These are phyloP conservation scores for Calonectria leucothoes DNA, from an alignment of 2,329 filamentous ascomycete species.

Conservation along the genomic window DNA sequence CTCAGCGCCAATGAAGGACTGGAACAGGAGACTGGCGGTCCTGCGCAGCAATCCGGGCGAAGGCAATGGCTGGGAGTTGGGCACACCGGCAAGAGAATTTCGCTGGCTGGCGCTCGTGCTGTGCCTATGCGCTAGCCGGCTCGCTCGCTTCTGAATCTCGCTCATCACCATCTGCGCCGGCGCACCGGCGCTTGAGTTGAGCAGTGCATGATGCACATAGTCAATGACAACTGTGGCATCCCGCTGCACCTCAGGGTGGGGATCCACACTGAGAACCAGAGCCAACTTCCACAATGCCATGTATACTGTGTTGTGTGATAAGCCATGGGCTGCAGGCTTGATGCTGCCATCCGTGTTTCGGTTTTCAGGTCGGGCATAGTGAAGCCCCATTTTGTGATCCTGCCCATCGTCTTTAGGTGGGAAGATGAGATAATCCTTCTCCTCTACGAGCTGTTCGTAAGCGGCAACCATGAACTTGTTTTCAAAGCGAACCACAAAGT, in stretches of 20 bases:
- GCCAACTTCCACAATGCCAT: constrained; percentile 95
- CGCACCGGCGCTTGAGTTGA: constrained; percentile 80
- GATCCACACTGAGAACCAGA: constrained; percentile 90
- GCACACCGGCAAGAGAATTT: constrained; percentile 52
- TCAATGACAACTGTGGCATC: constrained; percentile 90
- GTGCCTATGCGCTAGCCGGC: constrained; percentile 59
- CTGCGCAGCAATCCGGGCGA: constrained; percentile 71
- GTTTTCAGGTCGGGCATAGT: constrained; percentile 68
- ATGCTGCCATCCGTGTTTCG: constrained; percentile 69
- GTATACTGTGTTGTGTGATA: constrained; percentile 91
- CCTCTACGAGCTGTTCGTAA: constrained; percentile 89
- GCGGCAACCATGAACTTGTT: constrained; percentile 92
- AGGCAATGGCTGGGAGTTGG: constrained; percentile 57
- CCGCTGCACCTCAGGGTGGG: constrained; percentile 90
- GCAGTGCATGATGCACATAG: constrained; percentile 80
- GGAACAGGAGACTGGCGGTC: constrained; percentile 73
- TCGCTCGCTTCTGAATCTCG: constrained; percentile 71
- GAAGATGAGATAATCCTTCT: constrained; percentile 75
- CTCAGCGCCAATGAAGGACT: constrained; percentile 65
- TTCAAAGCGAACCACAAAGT: constrained; percentile 90
- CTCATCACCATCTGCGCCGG: constrained; percentile 79
- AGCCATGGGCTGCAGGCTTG: constrained; percentile 65
- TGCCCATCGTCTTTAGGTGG: constrained; percentile 67
- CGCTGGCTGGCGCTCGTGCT: constrained; percentile 56
- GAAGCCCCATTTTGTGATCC: constrained; percentile 71